These are phyloP conservation scores for Pyrrhoderma lamaoense DNA, from an alignment of 1,284 basidiomycete genomes.

Conservation along the genomic window DNA sequence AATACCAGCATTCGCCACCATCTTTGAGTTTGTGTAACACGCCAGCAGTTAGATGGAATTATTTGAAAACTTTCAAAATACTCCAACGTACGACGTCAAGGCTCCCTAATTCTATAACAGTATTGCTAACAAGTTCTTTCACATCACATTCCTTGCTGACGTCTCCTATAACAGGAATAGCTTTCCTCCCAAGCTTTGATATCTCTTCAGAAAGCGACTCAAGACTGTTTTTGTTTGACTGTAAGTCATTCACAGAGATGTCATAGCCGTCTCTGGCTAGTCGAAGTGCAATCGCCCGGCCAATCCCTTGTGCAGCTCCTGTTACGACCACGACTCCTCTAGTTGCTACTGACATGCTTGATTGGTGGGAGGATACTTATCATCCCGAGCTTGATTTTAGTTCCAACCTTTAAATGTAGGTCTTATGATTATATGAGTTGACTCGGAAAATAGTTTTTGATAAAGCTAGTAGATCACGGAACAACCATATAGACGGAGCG, in stretches of 20 bases:
- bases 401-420: too few relatives aligned
- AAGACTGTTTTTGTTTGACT: constrained; percentile 2
- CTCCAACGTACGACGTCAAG: constrained; percentile 11
- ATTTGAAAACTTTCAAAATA: neutral
- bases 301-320: constrained; percentile 23
- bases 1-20: constrained; percentile 20
- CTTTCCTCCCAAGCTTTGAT: constrained; percentile 6
- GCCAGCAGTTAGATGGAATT: neutral
- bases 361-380: too few relatives aligned
- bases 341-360: neutral
- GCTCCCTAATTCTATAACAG: constrained; percentile 6
- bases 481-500: too few relatives aligned
- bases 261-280: constrained; percentile 19
- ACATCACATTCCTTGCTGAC: constrained; percentile 11
- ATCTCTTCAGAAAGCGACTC: constrained; percentile 2
- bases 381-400: too few relatives aligned
- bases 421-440: too few relatives aligned
- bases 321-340: constrained; percentile 14
- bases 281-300: constrained; percentile 18
- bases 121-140: constrained; percentile 4
- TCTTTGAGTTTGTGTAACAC: constrained; percentile 14
- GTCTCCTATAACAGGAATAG: constrained; percentile 1
- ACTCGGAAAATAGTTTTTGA: too few relatives aligned
- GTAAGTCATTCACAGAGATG: constrained; percentile 19
- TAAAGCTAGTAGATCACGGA: too few relatives aligned